phyloP scores from a whole-genome alignment of 768 basidiomycete genomes.

The Roridomyces roridus region DNA sequence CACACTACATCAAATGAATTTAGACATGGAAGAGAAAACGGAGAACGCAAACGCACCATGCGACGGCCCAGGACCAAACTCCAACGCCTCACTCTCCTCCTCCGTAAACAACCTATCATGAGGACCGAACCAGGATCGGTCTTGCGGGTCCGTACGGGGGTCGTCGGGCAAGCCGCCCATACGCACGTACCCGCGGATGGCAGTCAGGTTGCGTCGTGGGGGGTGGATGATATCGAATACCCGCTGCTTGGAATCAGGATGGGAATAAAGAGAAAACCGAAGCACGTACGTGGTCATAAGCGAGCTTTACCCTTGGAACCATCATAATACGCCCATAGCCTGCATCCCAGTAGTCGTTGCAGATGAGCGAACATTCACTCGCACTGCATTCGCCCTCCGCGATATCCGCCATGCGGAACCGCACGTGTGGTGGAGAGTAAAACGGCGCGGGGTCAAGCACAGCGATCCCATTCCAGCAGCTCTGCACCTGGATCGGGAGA shows the following conservation, averaged over 20 bases:
- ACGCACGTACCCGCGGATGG: conserved; percentile 91
- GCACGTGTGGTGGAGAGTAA: conserved; percentile 88
- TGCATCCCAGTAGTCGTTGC: conserved; percentile 97
- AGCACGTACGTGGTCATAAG: conserved; percentile 93
- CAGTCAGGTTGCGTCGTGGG: conserved; percentile 86
- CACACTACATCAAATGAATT: conserved; percentile 65
- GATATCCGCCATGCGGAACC: conserved; percentile 96
- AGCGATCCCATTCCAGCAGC: conserved; percentile 99
- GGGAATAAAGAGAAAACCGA: too few species aligned
- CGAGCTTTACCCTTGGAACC: conserved; percentile 96
- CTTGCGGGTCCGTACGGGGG: conserved; percentile 95
- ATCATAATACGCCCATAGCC: conserved; percentile 98
- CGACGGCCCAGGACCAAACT: conserved; percentile 82
- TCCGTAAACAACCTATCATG: conserved; percentile 93
- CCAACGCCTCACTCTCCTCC: conserved; percentile 81
- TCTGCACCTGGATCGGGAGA: conserved; percentile 94
- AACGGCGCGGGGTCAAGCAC: conserved; percentile 95
- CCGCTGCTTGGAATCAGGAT: too few species aligned
- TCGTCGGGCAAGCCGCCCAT: conserved; percentile 98
- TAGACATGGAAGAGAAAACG: background rate
- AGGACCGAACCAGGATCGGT: conserved; percentile 97
- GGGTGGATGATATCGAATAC: conserved; percentile 98
- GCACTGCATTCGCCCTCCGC: conserved; percentile 93
- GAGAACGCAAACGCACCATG: conserved; percentile 80
- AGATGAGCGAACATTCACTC: conserved; percentile 93